Evolutionary conservation across 805 yeast genomes (phyloP), one percentile per base, ranked within the genome.

Genomic region (Starmerella sp.): DNA sequence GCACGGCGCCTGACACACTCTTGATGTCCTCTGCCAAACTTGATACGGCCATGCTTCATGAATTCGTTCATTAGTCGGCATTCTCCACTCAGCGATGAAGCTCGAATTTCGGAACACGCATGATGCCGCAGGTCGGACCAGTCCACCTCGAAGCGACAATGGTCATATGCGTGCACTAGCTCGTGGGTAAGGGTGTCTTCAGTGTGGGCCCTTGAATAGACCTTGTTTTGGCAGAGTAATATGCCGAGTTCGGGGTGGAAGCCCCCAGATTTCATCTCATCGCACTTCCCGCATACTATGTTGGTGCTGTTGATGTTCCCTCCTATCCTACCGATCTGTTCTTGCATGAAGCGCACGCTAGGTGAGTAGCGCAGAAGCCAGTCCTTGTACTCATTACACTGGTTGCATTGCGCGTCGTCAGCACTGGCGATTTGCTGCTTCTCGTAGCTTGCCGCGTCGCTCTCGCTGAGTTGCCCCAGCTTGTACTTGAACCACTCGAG

Each of bases 91-190:
- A 93, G 74, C 61, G 88, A 83, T 10, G 95, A 83, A 0, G 98
- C 98, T 57, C 98, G 76, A 51, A 93, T 87, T 59, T 93, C 98
- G 0, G 97, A 83, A 68, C 98, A 93, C 0, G 98, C 98, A 67
- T 91, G 97, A 66, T 93, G 98, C 64, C 81, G 79, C 65, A 93
- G 72, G 68, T 91, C 80, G 54, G 76, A 65, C 84, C 96, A 85
- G 68, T 93, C 87, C 2, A 93, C 89, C 53, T 87, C 74, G 74
- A 93, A 93, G 68, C 88, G 84, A 60, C 86, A 73, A 65, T 89
- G 83, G 70, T 93, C 98, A 69, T 87, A 93, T 58, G 89, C 93
- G 69, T 93, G 98, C 36, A 93, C 81, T 67, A 93, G 74, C 66
- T 93, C 98, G 67, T 93, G 98, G 1, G 97, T 77, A 59, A 93